Evolutionary conservation across 2,329 filamentous ascomycete genomes (phyloP).

Genomic region (Alternaria ethzedia): DNA sequence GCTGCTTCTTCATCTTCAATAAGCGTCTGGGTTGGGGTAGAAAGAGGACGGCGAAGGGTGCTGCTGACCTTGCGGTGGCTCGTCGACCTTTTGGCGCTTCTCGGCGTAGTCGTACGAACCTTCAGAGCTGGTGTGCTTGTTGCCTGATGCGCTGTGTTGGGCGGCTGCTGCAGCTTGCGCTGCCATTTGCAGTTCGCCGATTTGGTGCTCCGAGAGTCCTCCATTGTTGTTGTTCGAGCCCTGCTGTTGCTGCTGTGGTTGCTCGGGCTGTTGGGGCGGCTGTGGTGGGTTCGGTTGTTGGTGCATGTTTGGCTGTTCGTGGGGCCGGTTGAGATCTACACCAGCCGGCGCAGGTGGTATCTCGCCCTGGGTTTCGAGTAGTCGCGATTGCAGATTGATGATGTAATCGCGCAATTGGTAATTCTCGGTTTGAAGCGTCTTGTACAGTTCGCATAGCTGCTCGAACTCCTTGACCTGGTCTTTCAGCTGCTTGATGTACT

Average conservation of each 20-base stretch:
- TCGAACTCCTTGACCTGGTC: slow-evolving; percentile 85
- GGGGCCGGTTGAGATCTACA: slow-evolving; percentile 70
- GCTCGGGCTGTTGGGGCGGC: slow-evolving; percentile 28
- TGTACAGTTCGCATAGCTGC: slow-evolving; percentile 77
- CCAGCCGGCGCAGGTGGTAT: slow-evolving; percentile 83
- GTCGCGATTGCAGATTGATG: slow-evolving; percentile 83
- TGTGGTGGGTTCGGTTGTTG: slow-evolving; percentile 22
- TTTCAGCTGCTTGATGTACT: slow-evolving; percentile 97
- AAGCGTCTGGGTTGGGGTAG: slow-evolving; percentile 39
- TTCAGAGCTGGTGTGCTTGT: slow-evolving; percentile 44
- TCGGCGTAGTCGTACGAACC: slow-evolving; percentile 43
- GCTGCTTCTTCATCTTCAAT: slow-evolving; percentile 35
- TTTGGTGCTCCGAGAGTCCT: slow-evolving; percentile 46
- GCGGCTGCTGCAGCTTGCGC: slow-evolving; percentile 45
- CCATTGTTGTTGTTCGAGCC: slow-evolving; percentile 38
- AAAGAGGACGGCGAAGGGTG: slow-evolving; percentile 23
- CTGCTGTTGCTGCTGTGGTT: slow-evolving; percentile 30
- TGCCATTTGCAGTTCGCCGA: slow-evolving; percentile 43
- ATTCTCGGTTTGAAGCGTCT: slow-evolving; percentile 85
- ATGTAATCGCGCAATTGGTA: slow-evolving; percentile 92
- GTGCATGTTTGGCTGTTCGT: slow-evolving; percentile 40
- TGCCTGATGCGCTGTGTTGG: slow-evolving; percentile 39
- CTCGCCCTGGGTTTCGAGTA: slow-evolving; percentile 83
- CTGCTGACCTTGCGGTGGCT: slow-evolving; percentile 45
- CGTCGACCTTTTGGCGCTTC: slow-evolving; percentile 46